Percentiles rank a stretch among this genome's conserved stretches.
These are phyloP conservation scores for Ceratocystis smalleyi DNA, from an alignment of 2,329 filamentous ascomycete genomes.

Conservation along the genomic window DNA sequence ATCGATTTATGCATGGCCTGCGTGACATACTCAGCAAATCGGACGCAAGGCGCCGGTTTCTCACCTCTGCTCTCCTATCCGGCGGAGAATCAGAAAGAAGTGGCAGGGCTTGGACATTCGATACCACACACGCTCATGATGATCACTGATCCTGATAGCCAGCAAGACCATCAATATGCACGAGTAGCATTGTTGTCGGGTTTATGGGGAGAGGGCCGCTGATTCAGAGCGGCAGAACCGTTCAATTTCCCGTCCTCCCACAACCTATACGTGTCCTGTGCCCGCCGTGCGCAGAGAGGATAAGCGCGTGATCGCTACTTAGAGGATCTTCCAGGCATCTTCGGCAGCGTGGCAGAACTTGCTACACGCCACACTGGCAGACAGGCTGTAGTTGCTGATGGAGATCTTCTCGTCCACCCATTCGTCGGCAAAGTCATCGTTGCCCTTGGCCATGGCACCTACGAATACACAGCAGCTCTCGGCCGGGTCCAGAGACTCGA, in stretches of 20 bases:
- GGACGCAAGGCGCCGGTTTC: background rate
- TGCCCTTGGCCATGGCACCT: slow-evolving; percentile 94
- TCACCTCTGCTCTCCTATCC: background rate
- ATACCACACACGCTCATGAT: background rate
- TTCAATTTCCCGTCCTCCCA: background rate
- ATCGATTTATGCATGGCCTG: background rate
- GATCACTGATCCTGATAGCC: too few species aligned
- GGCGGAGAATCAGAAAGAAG: background rate
- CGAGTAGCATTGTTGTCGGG: background rate
- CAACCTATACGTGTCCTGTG: background rate
- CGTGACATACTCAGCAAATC: background rate
- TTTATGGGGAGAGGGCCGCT: background rate
- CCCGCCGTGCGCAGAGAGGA: background rate
- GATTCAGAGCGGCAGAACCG: background rate
- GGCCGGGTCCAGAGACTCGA: slow-evolving; percentile 59
- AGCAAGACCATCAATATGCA: background rate
- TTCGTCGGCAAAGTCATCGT: slow-evolving; percentile 84
- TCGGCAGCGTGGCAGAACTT: slow-evolving; percentile 98
- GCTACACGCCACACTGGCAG: slow-evolving; percentile 95
- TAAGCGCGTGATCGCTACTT: slow-evolving; percentile 23
- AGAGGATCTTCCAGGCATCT: slow-evolving; percentile 89
- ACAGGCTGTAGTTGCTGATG: slow-evolving; percentile 96
- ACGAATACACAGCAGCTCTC: slow-evolving; percentile 97
- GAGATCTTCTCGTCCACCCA: slow-evolving; percentile 95
- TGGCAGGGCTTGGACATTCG: background rate